Evolutionary conservation across 1,284 basidiomycete species (phyloP), one percentile per base, ranked within the genome.

Genomic region (Chiua sp.): DNA sequence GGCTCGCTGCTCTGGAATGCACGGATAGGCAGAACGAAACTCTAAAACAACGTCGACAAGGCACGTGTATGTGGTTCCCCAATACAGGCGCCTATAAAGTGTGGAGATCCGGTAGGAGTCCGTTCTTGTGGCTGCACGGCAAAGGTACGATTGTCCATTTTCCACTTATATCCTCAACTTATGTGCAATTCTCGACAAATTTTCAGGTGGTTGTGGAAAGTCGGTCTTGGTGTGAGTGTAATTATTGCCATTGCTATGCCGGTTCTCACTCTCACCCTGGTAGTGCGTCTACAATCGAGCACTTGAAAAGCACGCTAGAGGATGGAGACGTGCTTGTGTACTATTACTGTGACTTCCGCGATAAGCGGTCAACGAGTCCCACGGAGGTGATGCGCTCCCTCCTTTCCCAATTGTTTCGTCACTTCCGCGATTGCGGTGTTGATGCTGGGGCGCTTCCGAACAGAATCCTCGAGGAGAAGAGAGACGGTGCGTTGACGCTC

Each of bases 391-490:
- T 50, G 32, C 49, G 32, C n/a, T 50, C n/a, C 3, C 10, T 50
- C 12, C 20, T 55, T 23, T 55, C 53, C 7, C 53, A 55, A 20
- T 15, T 48, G 18, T 26, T 55, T 7, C 33, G 22, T 47, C 47
- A 55, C 23, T 48, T 37, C 16, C 47, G 35, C n/a, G 47, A 39
- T n/a, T 18, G 35, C 18, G 37, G 12, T 16, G 3, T 51, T 1
- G 33, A 56, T 22, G 20, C 49, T 13, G 54, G 53, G 22, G 58
- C 56, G 10, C n/a, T 57, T 13, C 33, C 56, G n/a, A 35, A 30
- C 18, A 52, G 47, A n/a, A 37, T 59, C 26, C 42, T 59, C 7
- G 35, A 57, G 26, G n/a, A 47, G 30, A 59, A 57, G 37, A 56
- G 49, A 11, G 28, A 44, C 10, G 49, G 49, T 15, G 26, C 35